These are phyloP conservation scores for Rhododendron griersonianum DNA, from an alignment of 148 eudicot species.

Conservation along the genomic window DNA sequence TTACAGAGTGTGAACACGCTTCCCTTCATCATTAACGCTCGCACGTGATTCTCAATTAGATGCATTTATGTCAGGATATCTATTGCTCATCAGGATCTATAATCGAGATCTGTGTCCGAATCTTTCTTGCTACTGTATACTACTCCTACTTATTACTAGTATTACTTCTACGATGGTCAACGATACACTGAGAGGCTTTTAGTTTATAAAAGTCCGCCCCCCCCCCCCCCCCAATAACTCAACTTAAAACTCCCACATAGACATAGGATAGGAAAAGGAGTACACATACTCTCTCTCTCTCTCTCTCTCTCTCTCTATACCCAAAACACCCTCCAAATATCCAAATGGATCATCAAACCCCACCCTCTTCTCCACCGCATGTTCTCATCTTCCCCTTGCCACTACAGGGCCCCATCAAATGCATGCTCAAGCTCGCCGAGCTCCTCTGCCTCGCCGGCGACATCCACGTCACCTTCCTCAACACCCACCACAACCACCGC, in stretches of 20 bases:
- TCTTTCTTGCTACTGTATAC: not conserved
- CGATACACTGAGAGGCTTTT: not conserved
- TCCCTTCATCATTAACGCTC: too few species aligned
- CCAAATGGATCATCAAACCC: not conserved
- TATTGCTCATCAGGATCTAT: not conserved
- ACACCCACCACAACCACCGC: slow-evolving; percentile 30
- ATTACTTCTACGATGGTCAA: not conserved
- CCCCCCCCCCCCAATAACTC: too few species aligned
- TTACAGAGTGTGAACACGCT: too few species aligned
- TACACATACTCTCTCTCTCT: too few species aligned
- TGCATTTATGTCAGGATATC: not conserved
- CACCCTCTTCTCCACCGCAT: slow-evolving; percentile 16
- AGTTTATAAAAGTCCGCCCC: not conserved
- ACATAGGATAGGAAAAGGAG: too few species aligned
- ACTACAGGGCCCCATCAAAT: slow-evolving; percentile 43
- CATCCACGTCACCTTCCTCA: slow-evolving; percentile 35
- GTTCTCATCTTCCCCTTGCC: slow-evolving; percentile 46
- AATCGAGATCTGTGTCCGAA: not conserved
- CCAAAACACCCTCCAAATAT: not conserved
- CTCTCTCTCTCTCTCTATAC: not conserved
- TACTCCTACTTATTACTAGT: too few species aligned
- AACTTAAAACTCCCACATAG: not conserved
- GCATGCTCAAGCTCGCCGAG: slow-evolving; percentile 40
- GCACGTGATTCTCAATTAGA: too few species aligned
- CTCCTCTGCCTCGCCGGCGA: slow-evolving; percentile 27